phyloP scores from a whole-genome alignment of 768 basidiomycete species.

The Lactarius hatsudake region DNA sequence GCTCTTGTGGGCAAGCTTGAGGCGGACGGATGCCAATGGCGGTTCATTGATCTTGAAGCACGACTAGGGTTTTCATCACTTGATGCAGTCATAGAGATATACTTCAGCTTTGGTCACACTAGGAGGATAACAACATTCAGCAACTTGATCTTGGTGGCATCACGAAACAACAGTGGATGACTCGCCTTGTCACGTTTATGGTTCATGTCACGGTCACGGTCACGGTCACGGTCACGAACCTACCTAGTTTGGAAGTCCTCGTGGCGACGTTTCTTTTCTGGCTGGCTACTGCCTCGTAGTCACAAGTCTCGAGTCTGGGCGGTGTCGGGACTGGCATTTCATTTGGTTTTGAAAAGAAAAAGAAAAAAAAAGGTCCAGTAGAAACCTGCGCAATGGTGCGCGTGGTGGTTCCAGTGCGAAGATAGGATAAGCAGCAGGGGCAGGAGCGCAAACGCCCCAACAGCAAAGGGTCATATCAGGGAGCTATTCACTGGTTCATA shows the following conservation, averaged over 20 bases:
- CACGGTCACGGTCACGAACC: neutral
- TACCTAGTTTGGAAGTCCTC: neutral
- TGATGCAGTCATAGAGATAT: conserved; percentile 8
- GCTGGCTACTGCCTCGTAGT: neutral
- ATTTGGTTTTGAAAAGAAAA: neutral
- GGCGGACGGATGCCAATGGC: too few relatives aligned
- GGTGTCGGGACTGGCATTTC: neutral
- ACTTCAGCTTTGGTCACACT: conserved; percentile 22
- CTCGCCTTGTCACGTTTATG: conserved; percentile 11
- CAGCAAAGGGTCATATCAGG: neutral
- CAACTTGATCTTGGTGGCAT: conserved; percentile 5
- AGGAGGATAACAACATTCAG: conserved; percentile 7
- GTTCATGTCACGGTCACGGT: conserved; percentile 3
- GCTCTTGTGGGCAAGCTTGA: neutral
- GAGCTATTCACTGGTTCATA: neutral
- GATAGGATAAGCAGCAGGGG: neutral
- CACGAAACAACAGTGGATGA: conserved; percentile 1
- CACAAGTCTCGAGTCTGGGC: neutral
- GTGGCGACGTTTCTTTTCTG: neutral
- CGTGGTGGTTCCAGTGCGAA: neutral
- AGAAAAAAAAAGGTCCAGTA: neutral
- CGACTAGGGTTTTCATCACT: conserved; percentile 1
- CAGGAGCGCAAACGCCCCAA: neutral
- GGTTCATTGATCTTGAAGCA: conserved; percentile 10
- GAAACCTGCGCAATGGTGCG: neutral